Base-by-base conservation (phyloP, 208 protist genomes). In the Acanthamoeba divionensis region DNA sequence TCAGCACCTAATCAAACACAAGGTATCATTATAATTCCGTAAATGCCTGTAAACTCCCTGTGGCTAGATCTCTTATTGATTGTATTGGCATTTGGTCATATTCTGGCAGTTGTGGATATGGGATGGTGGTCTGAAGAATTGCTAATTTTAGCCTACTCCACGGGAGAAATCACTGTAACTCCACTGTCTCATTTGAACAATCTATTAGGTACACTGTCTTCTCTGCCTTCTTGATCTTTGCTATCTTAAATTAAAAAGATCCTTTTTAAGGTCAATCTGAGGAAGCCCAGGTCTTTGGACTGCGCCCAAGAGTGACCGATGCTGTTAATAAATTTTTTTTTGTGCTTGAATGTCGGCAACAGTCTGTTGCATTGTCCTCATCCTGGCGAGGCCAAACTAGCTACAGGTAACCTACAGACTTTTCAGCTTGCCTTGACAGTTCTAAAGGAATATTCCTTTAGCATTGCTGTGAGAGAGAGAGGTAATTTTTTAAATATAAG, bases 81-180 rank as follows among this genome's bases (percentile, higher is more conserved):
- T 41, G 5, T 41, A 41, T 6, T 41, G 36, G 5, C 1, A 41
- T 41, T 41, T 41, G 36, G 5, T 5, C 36, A 1, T 41, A 5
- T 41, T 41, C 63, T 29, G 4, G 31, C 36, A 77, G 67, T 77
- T 55, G 67, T 77, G 67, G 67, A 77, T 45, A 21, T 77, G 67
- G 67, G 67, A 29, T 77, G 67, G 67, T 77, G 67, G 67, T 77
- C 67, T n/a, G 67, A 77, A 24, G 67, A 77, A 9, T 26, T 48
- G 21, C 7, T 77, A 18, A 38, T 77, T 26, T 45, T 77, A 24
- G 24, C 67, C 18, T 77, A 54, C 67, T 38, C 36, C 67, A 77
- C 67, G 8, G 67, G 67, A 12, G 67, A 77, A 45, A 24, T 77
- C 10, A 77, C 50, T 45, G 50, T 77, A 10, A 54, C 67, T 12